Conservation (phyloP, 1,284 basidiomycete genomes). For the Termitomyces sp. region DNA sequence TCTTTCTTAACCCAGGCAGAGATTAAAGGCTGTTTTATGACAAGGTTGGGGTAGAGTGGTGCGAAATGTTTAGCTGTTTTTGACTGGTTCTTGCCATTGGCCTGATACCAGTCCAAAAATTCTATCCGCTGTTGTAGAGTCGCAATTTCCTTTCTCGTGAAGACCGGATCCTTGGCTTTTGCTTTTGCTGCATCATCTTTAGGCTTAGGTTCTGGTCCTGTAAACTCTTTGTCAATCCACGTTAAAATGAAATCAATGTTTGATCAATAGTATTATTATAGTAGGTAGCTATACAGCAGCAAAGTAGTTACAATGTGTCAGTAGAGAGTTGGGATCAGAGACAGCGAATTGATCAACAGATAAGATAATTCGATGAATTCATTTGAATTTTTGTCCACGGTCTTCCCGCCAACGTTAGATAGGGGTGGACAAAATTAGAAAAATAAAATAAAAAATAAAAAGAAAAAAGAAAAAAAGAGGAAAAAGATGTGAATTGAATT, state of each 20-base stretch:
- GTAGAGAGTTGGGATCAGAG: no score
- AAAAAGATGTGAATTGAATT: no score
- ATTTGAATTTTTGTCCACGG: no score
- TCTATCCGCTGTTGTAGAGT: not conserved
- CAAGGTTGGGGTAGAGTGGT: not conserved
- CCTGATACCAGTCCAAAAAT: not conserved
- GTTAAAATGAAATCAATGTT: not conserved
- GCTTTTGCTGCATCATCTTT: not conserved
- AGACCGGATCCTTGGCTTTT: not conserved
- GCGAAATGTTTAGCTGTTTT: not conserved
- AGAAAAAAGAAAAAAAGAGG: no score
- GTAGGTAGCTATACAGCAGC: no score
- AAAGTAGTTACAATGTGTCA: no score
- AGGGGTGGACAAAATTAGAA: no score
- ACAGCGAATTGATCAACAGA: no score
- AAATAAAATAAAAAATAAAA: no score
- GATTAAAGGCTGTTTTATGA: not conserved
- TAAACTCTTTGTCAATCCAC: not conserved
- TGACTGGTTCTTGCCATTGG: not conserved
- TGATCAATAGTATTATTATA: no score
- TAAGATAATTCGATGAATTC: no score
- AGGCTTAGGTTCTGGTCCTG: not conserved
- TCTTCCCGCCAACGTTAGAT: no score
- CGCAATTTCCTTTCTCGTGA: not conserved
- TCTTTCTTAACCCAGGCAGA: not conserved